These are phyloP conservation scores for Elsinoe arachidis DNA, from an alignment of 2,329 filamentous ascomycete species.

Conservation along the genomic window DNA sequence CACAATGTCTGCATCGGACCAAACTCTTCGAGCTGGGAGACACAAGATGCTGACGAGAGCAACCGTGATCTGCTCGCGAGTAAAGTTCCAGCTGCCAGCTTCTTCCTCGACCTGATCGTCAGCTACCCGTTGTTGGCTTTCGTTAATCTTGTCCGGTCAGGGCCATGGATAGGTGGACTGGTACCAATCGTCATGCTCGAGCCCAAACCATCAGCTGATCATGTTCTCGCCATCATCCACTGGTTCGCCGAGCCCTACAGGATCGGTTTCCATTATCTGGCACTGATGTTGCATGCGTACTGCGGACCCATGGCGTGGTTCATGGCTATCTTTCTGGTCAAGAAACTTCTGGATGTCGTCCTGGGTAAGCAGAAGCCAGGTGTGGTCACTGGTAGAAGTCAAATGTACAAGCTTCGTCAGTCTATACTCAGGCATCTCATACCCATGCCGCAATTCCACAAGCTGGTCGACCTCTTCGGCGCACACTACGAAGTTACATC, in stretches of 20 bases:
- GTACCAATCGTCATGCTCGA: conserved; percentile 38
- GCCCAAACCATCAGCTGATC: conserved; percentile 27
- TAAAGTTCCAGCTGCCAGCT: conserved; percentile 37
- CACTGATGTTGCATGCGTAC: conserved; percentile 34
- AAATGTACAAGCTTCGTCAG: conserved; percentile 38
- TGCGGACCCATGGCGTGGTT: conserved; percentile 41
- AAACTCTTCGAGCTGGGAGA: conserved; percentile 51
- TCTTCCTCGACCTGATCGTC: conserved; percentile 35
- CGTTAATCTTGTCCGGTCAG: conserved; percentile 35
- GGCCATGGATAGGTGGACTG: conserved; percentile 35
- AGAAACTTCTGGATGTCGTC: conserved; percentile 32
- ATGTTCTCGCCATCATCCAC: conserved; percentile 35
- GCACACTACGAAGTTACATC: conserved; percentile 50
- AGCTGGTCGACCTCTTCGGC: conserved; percentile 45
- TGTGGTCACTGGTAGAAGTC: conserved; percentile 25
- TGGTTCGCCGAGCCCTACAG: conserved; percentile 44
- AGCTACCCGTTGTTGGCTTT: conserved; percentile 37
- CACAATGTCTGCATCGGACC: conserved; percentile 46
- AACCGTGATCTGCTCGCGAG: conserved; percentile 38
- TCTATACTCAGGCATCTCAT: conserved; percentile 38
- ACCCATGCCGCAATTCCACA: conserved; percentile 37
- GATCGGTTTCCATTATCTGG: conserved; percentile 44
- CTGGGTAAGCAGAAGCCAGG: conserved; percentile 34
- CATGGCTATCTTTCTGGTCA: conserved; percentile 34
- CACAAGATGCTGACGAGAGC: conserved; percentile 38